These are phyloP conservation scores for Brasenia schreberi DNA, from an alignment of 164 flowering plant genomes.

Conservation along the genomic window DNA sequence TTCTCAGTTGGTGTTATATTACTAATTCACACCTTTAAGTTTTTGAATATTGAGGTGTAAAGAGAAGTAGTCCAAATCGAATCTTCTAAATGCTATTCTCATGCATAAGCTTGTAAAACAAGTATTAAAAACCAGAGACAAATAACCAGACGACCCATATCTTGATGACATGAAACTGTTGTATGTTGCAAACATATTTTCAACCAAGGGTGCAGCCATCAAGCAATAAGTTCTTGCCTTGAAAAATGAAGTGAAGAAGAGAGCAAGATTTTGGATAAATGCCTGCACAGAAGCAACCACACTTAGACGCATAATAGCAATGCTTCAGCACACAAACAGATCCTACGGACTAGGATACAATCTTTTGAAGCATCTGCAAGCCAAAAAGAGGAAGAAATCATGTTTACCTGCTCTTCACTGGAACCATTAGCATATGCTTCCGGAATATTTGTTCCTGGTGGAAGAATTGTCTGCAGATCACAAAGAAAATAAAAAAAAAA, in stretches of 20 bases:
- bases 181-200: neutral
- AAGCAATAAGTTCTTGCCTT: slow-evolving; percentile 35
- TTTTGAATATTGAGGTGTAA: neutral
- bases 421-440: slow-evolving; percentile 87
- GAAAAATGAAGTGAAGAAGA: slow-evolving; percentile 87
- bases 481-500: neutral
- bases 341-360: neutral
- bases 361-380: neutral
- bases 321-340: neutral
- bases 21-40: neutral
- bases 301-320: neutral
- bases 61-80: neutral
- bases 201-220: neutral
- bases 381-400: too few relatives aligned
- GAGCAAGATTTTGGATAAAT: slow-evolving; percentile 87
- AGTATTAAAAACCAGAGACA: too few relatives aligned
- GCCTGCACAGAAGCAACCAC: slow-evolving; percentile 38
- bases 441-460: slow-evolving; percentile 60
- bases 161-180: too few relatives aligned
- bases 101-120: too few relatives aligned
- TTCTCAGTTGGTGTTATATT: neutral
- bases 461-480: slow-evolving; percentile 51
- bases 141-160: too few relatives aligned
- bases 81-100: too few relatives aligned
- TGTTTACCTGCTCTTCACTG: slow-evolving; percentile 74